Percentiles rank a stretch among this genome's conserved stretches.
These are phyloP conservation scores for Neurospora sp. DNA, from an alignment of 2,329 filamentous ascomycete species.

Conservation along the genomic window DNA sequence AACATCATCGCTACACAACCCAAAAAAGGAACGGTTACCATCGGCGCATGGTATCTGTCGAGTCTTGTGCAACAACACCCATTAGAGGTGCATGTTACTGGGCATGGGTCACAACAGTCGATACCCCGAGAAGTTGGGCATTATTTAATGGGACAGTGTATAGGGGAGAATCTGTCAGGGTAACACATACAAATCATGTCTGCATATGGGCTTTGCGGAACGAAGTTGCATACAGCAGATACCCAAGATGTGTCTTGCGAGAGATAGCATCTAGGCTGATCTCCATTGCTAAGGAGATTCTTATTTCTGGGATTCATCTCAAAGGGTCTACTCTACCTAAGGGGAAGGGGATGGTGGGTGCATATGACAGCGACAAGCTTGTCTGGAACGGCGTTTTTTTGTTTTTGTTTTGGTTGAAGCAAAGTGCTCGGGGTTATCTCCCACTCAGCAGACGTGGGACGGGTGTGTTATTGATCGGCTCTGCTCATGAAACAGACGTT, in stretches of 20 bases:
- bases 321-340: neutral
- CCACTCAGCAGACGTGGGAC: neutral
- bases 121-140: neutral
- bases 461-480: neutral
- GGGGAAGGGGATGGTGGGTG: neutral
- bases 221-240: neutral
- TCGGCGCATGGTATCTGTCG: neutral
- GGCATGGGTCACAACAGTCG: neutral
- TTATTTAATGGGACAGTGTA: neutral
- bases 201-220: neutral
- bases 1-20: neutral
- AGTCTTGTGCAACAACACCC: neutral
- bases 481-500: neutral
- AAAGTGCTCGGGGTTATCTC: neutral
- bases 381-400: constrained; percentile 1
- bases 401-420: neutral
- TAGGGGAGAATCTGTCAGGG: neutral
- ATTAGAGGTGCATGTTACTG: neutral
- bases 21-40: neutral
- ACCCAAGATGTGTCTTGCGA: neutral
- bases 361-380: neutral
- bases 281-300: neutral
- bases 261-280: neutral
- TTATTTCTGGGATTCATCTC: neutral
- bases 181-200: neutral